Evolutionary conservation across 768 basidiomycete species (phyloP).

Genomic region (Psilocybe azurescens): DNA sequence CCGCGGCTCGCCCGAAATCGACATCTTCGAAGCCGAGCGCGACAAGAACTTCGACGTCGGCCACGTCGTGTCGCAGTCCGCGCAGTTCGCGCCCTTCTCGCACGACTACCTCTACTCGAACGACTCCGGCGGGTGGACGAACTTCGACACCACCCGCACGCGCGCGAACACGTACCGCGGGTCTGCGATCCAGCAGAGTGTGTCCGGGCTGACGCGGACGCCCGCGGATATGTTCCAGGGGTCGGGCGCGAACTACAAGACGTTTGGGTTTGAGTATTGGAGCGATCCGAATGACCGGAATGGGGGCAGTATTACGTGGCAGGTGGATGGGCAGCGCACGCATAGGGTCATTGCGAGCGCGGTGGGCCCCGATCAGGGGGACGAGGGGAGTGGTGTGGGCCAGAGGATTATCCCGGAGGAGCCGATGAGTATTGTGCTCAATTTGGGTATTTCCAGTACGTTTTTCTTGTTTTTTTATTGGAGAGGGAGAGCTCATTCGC

Average conservation of each 20-base stretch:
- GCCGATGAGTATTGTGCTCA: slow-evolving; percentile 64
- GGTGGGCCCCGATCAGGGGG: slow-evolving; percentile 44
- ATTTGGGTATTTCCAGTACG: slow-evolving; percentile 65
- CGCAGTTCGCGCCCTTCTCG: slow-evolving; percentile 68
- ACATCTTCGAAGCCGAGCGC: slow-evolving; percentile 78
- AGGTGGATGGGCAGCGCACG: slow-evolving; percentile 57
- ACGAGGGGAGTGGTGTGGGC: slow-evolving; percentile 51
- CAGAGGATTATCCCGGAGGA: slow-evolving; percentile 67
- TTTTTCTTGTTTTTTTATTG: slow-evolving; percentile 13
- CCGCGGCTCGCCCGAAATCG: slow-evolving; percentile 83
- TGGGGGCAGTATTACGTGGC: slow-evolving; percentile 80
- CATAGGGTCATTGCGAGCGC: slow-evolving; percentile 59
- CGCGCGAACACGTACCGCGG: slow-evolving; percentile 50
- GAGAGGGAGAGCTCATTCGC: background rate
- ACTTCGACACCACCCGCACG: slow-evolving; percentile 37
- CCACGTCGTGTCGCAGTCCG: slow-evolving; percentile 73
- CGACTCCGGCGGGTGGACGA: slow-evolving; percentile 36
- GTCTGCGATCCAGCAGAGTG: slow-evolving; percentile 63
- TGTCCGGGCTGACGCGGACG: slow-evolving; percentile 50
- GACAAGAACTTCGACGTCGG: slow-evolving; percentile 53
- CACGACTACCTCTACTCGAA: slow-evolving; percentile 47
- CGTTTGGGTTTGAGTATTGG: slow-evolving; percentile 78
- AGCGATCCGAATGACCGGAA: slow-evolving; percentile 56
- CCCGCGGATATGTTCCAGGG: slow-evolving; percentile 64
- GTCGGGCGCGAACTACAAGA: slow-evolving; percentile 52